Percentiles rank a stretch among this genome's conserved stretches.
These are phyloP conservation scores for Athelia sp. DNA, from an alignment of 1,284 basidiomycete species.

Conservation along the genomic window DNA sequence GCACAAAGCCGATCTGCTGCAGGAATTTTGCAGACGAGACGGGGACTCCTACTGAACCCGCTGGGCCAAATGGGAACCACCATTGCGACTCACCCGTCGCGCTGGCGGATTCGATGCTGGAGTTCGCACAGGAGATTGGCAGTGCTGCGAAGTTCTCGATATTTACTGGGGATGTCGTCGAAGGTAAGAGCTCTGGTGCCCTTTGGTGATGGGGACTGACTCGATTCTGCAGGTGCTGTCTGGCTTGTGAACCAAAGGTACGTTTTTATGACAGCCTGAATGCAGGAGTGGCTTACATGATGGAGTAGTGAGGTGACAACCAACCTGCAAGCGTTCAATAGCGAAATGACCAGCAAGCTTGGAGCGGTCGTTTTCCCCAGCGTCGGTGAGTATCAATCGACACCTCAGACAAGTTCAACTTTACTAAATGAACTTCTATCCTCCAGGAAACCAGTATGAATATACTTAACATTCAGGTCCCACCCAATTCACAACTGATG, in stretches of 20 bases:
- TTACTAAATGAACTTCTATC: too few relatives aligned
- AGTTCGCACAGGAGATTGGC: conserved; percentile 29
- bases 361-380: conserved; percentile 36
- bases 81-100: conserved; percentile 43
- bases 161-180: conserved; percentile 60
- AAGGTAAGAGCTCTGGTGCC: conserved; percentile 43
- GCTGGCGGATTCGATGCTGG: conserved; percentile 47
- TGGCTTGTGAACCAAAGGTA: conserved; percentile 41
- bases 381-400: conserved; percentile 33
- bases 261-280: conserved; percentile 4
- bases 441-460: background rate
- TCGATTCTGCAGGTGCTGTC: conserved; percentile 29
- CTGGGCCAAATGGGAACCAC: conserved; percentile 40
- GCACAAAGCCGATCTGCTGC: conserved; percentile 58
- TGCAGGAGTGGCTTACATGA: background rate
- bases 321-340: conserved; percentile 38
- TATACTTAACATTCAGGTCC: too few relatives aligned
- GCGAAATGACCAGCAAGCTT: conserved; percentile 34
- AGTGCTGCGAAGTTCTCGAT: conserved; percentile 43
- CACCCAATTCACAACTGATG: too few relatives aligned
- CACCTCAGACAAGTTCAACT: too few relatives aligned
- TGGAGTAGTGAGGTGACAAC: conserved; percentile 33
- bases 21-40: conserved; percentile 38
- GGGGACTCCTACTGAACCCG: conserved; percentile 31
- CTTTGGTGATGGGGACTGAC: background rate